These are phyloP conservation scores for Thermothielavioides terrestris DNA, from an alignment of 495 filamentous ascomycete species.

Conservation along the genomic window DNA sequence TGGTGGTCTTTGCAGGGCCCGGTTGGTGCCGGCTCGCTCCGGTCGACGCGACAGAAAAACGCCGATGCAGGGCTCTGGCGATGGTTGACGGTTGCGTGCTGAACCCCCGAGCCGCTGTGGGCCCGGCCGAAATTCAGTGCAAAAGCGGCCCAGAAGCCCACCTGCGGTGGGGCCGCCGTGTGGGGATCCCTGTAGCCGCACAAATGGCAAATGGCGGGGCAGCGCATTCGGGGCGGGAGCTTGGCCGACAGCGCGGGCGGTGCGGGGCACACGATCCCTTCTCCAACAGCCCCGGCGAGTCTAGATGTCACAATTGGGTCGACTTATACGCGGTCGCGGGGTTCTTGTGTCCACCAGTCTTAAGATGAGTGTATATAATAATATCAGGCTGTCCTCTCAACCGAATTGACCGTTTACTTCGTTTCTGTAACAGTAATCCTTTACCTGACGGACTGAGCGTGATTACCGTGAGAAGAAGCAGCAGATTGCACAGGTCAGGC, in stretches of 20 bases:
- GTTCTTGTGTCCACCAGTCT: background rate
- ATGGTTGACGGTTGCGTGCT: too few relatives aligned
- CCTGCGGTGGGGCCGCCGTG: constrained; percentile 5
- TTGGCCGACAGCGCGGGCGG: constrained; percentile 4
- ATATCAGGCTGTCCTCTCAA: background rate
- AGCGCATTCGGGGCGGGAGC: constrained; percentile 4
- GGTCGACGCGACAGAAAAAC: background rate
- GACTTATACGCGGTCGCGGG: constrained; percentile 1
- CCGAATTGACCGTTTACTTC: background rate
- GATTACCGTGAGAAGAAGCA: background rate
- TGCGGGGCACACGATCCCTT: constrained; percentile 7
- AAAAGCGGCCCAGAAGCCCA: background rate
- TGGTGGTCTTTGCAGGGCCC: background rate
- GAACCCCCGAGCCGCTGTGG: constrained; percentile 1
- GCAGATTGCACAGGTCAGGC: background rate
- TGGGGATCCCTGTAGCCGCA: constrained; percentile 19
- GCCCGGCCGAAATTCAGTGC: background rate
- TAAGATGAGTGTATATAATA: constrained; percentile 5
- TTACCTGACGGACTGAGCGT: too few relatives aligned
- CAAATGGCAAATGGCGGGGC: constrained; percentile 32
- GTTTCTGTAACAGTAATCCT: too few relatives aligned
- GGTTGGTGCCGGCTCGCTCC: background rate
- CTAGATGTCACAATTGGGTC: background rate
- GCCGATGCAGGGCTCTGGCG: background rate
- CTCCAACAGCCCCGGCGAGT: constrained; percentile 4